Percentiles rank a stretch among this genome's conserved stretches.
Conservation (phyloP, 1,284 basidiomycete genomes). For the Sporisorium exsertum region DNA sequence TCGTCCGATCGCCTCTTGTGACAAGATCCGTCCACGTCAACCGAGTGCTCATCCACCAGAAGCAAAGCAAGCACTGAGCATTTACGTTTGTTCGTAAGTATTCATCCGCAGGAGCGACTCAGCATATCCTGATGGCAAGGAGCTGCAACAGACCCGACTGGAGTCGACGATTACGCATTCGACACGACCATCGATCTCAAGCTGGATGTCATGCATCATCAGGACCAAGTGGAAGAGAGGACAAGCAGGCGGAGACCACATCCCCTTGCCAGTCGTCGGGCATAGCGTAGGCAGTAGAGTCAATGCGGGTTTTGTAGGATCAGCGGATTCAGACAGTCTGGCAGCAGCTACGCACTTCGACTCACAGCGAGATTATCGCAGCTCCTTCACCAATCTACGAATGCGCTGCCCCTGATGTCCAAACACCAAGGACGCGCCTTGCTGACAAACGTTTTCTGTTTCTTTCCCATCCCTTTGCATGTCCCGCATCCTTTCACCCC, state of each 20-base stretch:
- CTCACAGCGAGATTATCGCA: not conserved
- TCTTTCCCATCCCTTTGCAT: not conserved
- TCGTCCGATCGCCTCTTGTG: conserved; percentile 6
- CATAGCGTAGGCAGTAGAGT: too few species aligned
- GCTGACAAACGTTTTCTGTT: conserved; percentile 1
- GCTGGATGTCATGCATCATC: not conserved
- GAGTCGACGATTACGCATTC: not conserved
- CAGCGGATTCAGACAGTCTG: not conserved
- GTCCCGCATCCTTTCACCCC: not conserved
- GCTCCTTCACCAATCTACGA: not conserved
- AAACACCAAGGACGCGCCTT: not conserved
- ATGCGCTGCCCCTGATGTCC: not conserved
- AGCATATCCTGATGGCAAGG: not conserved
- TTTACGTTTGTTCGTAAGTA: conserved; percentile 33
- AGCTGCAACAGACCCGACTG: not conserved
- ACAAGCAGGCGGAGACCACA: not conserved
- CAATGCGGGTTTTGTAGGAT: not conserved
- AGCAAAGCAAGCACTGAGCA: not conserved
- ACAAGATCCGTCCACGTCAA: not conserved
- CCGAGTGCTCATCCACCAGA: not conserved
- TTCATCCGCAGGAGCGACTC: not conserved
- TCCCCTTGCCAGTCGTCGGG: not conserved
- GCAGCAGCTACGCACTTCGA: not conserved
- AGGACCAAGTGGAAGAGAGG: not conserved
- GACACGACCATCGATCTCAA: not conserved